Evolutionary conservation across 768 basidiomycete genomes (phyloP).

Genomic region (Suillus clintonianus): DNA sequence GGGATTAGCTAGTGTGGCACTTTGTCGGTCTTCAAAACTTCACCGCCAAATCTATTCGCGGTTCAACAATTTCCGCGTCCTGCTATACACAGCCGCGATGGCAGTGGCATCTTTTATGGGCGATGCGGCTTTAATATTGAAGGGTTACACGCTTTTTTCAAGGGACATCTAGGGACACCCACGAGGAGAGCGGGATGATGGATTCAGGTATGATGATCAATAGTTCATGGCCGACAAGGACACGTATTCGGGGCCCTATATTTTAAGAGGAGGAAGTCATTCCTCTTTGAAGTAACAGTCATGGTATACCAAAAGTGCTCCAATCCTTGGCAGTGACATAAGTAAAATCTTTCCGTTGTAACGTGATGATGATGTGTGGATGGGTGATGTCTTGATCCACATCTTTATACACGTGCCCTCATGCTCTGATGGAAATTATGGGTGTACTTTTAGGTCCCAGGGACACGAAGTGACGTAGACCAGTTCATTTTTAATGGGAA

Average conservation of each 20-base stretch:
- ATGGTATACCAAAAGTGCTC: neutral
- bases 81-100: conserved; percentile 1
- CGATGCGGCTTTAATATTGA: conserved; percentile 5
- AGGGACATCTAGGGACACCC: neutral
- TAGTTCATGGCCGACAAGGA: conserved; percentile 6
- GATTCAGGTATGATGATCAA: conserved; percentile 11
- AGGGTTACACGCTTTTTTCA: conserved; percentile 11
- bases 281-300: neutral
- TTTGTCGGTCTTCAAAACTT: neutral
- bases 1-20: neutral
- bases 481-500: neutral
- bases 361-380: neutral
- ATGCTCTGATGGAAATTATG: neutral
- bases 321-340: neutral
- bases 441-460: neutral
- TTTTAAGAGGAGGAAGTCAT: neutral
- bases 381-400: neutral
- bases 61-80: neutral
- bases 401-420: neutral
- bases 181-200: conserved; percentile 5
- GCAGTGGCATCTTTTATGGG: conserved; percentile 13
- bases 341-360: neutral
- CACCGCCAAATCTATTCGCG: conserved; percentile 7
- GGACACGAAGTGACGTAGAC: neutral
- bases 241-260: neutral